Base-by-base conservation (phyloP, 2,329 filamentous ascomycete genomes). In the Calonectria naviculata region DNA sequence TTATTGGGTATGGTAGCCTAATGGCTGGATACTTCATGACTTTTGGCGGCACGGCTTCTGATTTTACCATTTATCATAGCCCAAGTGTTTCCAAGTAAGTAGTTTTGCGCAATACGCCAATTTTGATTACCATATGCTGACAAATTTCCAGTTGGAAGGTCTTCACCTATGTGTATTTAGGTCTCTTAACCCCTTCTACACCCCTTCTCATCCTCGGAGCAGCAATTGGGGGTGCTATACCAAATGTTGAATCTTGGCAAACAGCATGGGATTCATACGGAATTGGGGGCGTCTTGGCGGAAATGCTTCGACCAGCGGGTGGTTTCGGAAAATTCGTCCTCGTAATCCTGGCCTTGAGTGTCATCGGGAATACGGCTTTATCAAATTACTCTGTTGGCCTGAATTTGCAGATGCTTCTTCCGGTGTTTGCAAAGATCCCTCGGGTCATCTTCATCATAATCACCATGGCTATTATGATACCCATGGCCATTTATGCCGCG, bases 31-130 rank as follows among this genome's bases (percentile, higher is more conserved):
- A 89, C 68, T 87, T 90, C 52, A 82, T 91, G 70, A 88, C 86
- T 1, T 91, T 90, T 76, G 88, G 86, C 10, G 87, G 87, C 3
- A 87, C 87, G 5, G 86, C 85, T 0, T 88, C 87, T n/a, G 89
- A 91, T 74, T 90, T 89, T 71, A 85, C 86, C n/a, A 87, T 87
- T 10, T 91, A 91, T 74, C 87, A 89, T 79, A 70, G 52, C 34
- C 73, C 76, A 8, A 54, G 58, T 34, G 71, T 60, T 24, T 70
- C 73, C 34, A 79, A 76, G 77, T 78, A 60, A 74, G 76, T 63
- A 17, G 5, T 42, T 17, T 9, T 28, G 1, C 1, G 7, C 19
- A 19, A 10, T 21, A 5, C 17, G n/a, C 38, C 21, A 82, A 15
- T 84, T 10, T 26, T 17, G 12, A 26, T 28, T 17, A 31, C 17